Conservation (phyloP, 2,329 filamentous ascomycete species). For the Fusarium heterosporum region DNA sequence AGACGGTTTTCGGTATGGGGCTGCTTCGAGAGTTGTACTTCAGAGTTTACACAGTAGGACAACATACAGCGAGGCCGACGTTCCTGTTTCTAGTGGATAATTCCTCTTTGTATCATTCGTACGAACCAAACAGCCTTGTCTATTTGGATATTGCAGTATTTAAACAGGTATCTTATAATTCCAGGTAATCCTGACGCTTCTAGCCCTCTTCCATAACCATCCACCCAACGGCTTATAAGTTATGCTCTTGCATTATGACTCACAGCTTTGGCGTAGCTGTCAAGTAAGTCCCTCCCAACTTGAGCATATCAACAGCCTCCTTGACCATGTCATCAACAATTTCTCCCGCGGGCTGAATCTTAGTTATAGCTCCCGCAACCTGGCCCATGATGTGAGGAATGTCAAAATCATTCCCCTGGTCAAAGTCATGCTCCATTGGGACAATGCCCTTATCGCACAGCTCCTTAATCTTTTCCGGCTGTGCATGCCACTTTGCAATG, state of each 20-base stretch:
- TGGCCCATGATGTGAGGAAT: constrained; percentile 94
- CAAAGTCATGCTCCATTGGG: constrained; percentile 84
- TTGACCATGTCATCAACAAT: constrained; percentile 94
- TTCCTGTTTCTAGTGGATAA: no score
- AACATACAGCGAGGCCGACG: no score
- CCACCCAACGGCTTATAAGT: background rate
- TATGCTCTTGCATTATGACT: background rate
- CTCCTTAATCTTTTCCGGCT: constrained; percentile 78
- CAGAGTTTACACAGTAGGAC: no score
- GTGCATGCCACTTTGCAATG: constrained; percentile 81
- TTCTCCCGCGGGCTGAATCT: constrained; percentile 81
- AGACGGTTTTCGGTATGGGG: no score
- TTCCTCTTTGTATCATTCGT: background rate
- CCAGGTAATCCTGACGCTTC: background rate
- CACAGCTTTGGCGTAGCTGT: constrained; percentile 53
- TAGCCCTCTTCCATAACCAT: background rate
- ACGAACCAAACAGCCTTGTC: background rate
- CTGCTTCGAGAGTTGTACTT: no score
- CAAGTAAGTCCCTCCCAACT: constrained; percentile 71
- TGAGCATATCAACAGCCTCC: constrained; percentile 77
- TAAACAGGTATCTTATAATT: background rate
- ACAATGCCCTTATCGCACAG: constrained; percentile 82
- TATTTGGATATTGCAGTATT: background rate
- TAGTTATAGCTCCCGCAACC: constrained; percentile 81
- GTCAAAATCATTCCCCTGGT: constrained; percentile 84